Evolutionary conservation across 2,329 filamentous ascomycete genomes (phyloP).

Genomic region (Pyrenochaeta sp.): DNA sequence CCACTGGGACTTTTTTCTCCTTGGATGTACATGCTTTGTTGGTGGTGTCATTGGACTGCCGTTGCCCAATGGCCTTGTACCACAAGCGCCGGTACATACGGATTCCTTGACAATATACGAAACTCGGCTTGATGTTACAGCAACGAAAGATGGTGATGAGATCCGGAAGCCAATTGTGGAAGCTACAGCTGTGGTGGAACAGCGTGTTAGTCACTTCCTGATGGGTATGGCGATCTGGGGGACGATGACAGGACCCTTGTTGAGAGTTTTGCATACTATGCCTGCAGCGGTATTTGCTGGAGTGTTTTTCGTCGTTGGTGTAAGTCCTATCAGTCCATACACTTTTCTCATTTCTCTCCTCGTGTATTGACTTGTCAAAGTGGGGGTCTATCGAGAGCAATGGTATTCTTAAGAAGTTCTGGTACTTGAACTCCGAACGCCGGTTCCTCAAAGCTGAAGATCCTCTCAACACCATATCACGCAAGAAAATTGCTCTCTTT

Average conservation of each 20-base stretch:
- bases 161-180: constrained; percentile 55
- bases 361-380: constrained; percentile 20
- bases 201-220: constrained; percentile 62
- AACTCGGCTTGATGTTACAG: constrained; percentile 44
- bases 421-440: constrained; percentile 57
- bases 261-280: constrained; percentile 61
- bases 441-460: constrained; percentile 59
- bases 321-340: constrained; percentile 28
- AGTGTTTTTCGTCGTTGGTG: constrained; percentile 65
- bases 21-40: constrained; percentile 63
- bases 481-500: constrained; percentile 58
- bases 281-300: constrained; percentile 61
- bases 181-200: constrained; percentile 60
- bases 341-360: not conserved
- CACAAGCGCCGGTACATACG: constrained; percentile 65
- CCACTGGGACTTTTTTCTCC: constrained; percentile 66
- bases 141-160: constrained; percentile 53
- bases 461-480: constrained; percentile 53
- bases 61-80: constrained; percentile 63
- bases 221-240: constrained; percentile 64
- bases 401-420: constrained; percentile 59
- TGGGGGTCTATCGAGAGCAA: constrained; percentile 58
- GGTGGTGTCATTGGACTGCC: constrained; percentile 62
- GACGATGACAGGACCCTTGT: constrained; percentile 63
- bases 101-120: constrained; percentile 58